Evolutionary conservation across 768 basidiomycete genomes (phyloP), one percentile per base, ranked within the genome.

Genomic region (Tulasnella sp.): DNA sequence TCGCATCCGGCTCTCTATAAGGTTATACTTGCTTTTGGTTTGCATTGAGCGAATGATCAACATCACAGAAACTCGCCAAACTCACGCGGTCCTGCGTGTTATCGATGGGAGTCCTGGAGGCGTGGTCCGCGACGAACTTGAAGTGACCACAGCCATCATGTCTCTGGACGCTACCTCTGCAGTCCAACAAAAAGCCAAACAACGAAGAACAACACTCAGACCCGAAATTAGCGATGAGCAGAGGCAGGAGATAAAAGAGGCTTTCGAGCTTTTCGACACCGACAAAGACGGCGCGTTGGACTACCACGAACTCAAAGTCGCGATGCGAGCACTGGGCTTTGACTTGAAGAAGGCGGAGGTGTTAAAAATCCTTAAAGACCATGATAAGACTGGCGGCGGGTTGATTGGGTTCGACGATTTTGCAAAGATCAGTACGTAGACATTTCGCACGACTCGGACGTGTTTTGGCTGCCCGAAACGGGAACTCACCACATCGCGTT

Each of bases 301-400:
- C 87, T 99, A 99, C 86, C 98, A 99, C 87, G 98, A 99, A 85
- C 90, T 99, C 83, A 99, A 99, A 86, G 98, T 99, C 83, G 96
- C 97, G 76, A 97, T 99, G 95, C 90, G 98, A 71, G 98, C 98
- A 1, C 87, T 99, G 80, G 98, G 98, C 1, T 99, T 99, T 84
- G 98, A 99, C 85, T 85, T 98, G 87, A 99, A 99, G 88, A 99
- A 99, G 87, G 95, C 95, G 0, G 98, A 99, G 85, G 97, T 99
- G 62, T 87, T 99, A 82, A 99, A 98, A 85, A 89, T 98, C 39
- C 88, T 99, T 76, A 88, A 96, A 39, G 97, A 98, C 83, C 92
- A 96, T 82, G 94, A 96, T 85, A 94, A 94, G 86, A 90, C 91
- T 4, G 93, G 92, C 2, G 90, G 91, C 80, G 91, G 91, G 9